A percentile compares a stretch with the other conserved stretches of the same genome.
phyloP scores from a whole-genome alignment of 129 eudicot species.

The Ambrosia trifida region DNA sequence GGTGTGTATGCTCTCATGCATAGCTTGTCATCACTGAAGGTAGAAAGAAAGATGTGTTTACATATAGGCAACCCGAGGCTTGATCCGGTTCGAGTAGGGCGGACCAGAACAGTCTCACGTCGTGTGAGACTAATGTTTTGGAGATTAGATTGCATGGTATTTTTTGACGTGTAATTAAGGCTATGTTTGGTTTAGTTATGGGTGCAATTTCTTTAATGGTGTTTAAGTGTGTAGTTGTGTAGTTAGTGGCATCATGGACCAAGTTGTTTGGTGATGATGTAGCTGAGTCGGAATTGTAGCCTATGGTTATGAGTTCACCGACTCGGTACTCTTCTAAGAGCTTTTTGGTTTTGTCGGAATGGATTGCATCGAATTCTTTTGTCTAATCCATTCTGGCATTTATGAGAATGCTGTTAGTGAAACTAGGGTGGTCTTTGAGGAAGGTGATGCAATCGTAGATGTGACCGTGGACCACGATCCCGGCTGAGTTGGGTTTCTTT shows the following conservation, averaged over 20 bases:
- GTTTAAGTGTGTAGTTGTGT: conserved; percentile 27
- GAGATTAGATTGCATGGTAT: conserved; percentile 66
- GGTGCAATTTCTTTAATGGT: conserved; percentile 55
- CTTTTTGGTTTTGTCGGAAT: conserved; percentile 82
- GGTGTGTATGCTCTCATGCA: conserved; percentile 99
- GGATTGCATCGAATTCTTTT: conserved; percentile 91
- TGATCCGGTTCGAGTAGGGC: conserved; percentile 63
- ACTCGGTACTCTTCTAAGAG: conserved; percentile 65
- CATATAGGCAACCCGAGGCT: conserved; percentile 81
- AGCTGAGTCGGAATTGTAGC: conserved; percentile 48
- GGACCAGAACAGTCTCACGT: conserved; percentile 68
- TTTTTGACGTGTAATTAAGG: conserved; percentile 68
- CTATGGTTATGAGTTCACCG: conserved; percentile 67
- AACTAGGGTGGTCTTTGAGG: conserved; percentile 93
- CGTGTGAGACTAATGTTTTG: conserved; percentile 60
- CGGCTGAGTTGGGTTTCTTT: conserved; percentile 67
- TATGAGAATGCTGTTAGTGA: conserved; percentile 79
- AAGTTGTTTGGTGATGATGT: conserved; percentile 68
- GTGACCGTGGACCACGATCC: conserved; percentile 97
- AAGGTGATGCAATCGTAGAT: conserved; percentile 77
- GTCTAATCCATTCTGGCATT: conserved; percentile 94
- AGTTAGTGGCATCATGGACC: conserved; percentile 60
- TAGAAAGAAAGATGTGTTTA: conserved; percentile 81
- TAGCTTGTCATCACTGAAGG: conserved; percentile 59
- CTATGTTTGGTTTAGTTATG: conserved; percentile 31